Evolutionary conservation across 192 early-diverging fungal genomes (phyloP).

Genomic region (Coemansia sp.): DNA sequence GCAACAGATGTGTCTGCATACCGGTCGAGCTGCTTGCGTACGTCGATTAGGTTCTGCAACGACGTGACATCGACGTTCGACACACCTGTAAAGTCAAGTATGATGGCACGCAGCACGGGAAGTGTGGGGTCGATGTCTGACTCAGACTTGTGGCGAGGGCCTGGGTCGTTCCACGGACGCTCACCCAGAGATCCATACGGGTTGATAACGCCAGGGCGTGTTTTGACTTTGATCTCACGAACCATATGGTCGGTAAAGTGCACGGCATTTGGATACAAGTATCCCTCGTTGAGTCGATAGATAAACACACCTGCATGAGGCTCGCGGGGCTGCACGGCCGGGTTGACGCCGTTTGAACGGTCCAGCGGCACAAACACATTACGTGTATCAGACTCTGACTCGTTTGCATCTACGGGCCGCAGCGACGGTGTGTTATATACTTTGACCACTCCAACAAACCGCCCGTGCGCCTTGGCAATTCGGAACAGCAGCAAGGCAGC

Average conservation of each 20-base stretch:
- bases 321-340: slow-evolving; percentile 23
- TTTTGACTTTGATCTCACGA: slow-evolving; percentile 50
- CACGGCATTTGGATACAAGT: slow-evolving; percentile 52
- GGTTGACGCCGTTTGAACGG: slow-evolving; percentile 39
- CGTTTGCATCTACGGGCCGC: neutral
- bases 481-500: slow-evolving; percentile 76
- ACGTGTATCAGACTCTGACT: slow-evolving; percentile 22
- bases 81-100: slow-evolving; percentile 82
- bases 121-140: slow-evolving; percentile 40
- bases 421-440: slow-evolving; percentile 25
- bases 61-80: slow-evolving; percentile 80
- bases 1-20: slow-evolving; percentile 53
- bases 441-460: slow-evolving; percentile 43
- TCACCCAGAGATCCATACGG: slow-evolving; percentile 51
- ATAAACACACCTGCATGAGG: slow-evolving; percentile 45
- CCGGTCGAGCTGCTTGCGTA: slow-evolving; percentile 58
- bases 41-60: slow-evolving; percentile 70
- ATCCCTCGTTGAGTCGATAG: slow-evolving; percentile 52
- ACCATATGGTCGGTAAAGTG: slow-evolving; percentile 57
- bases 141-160: slow-evolving; percentile 46
- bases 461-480: slow-evolving; percentile 60
- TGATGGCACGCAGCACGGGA: slow-evolving; percentile 65
- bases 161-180: slow-evolving; percentile 62
- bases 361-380: slow-evolving; percentile 73
- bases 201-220: slow-evolving; percentile 49